Conservation (phyloP, 352 stramenopile species). For the Globisporangium echinulatum region DNA sequence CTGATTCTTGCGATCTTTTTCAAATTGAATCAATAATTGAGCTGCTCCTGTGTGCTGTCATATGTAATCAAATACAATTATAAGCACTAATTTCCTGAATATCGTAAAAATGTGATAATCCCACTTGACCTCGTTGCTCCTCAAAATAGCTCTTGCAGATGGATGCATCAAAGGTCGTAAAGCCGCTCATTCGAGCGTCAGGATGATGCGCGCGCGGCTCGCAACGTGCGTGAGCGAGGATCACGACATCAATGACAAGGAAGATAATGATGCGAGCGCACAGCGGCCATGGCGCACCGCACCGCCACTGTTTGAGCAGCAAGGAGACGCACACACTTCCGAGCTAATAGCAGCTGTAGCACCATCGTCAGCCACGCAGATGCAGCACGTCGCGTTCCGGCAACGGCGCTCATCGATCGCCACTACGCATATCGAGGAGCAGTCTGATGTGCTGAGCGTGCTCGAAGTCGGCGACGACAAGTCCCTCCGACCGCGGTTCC, state of each 20-base stretch:
- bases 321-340: not conserved
- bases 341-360: not conserved
- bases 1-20: too few species aligned
- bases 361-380: not conserved
- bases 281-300: not conserved
- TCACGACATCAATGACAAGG: constrained; percentile 8
- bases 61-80: too few species aligned
- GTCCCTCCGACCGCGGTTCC: constrained; percentile 32
- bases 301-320: not conserved
- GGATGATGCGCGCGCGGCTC: not conserved
- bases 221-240: constrained; percentile 14
- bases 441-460: constrained; percentile 6
- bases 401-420: constrained; percentile 7
- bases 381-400: not conserved
- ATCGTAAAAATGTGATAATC: too few species aligned
- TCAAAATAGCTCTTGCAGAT: too few species aligned
- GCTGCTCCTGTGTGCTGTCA: too few species aligned
- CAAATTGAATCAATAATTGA: too few species aligned
- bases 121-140: too few species aligned
- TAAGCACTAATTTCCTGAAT: too few species aligned
- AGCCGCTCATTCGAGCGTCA: too few species aligned
- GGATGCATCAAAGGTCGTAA: too few species aligned
- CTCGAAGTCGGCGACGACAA: constrained; percentile 26
- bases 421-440: constrained; percentile 1
- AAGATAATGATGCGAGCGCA: constrained; percentile 1